phyloP scores from a whole-genome alignment of 257 asterid genomes.

The Anisodus acutangulus region DNA sequence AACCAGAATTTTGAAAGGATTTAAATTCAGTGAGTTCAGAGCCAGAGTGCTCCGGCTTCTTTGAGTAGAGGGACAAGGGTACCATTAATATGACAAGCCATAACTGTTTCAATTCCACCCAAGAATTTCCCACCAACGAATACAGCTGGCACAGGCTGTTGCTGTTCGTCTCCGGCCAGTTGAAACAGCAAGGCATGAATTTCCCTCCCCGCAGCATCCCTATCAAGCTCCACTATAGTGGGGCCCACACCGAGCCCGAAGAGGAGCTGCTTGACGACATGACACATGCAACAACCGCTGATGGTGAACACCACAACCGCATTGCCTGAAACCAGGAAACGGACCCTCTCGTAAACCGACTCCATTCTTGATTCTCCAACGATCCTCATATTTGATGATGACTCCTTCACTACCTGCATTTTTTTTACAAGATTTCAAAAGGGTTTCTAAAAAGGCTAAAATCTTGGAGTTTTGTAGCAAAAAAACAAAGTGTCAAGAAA shows the following conservation, averaged over 20 bases:
- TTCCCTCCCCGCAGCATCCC: constrained; percentile 56
- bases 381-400: constrained; percentile 34
- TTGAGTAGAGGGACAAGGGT: constrained; percentile 83
- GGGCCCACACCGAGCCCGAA: constrained; percentile 92
- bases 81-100: constrained; percentile 87
- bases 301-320: constrained; percentile 85
- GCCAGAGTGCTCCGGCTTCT: constrained; percentile 91
- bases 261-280: constrained; percentile 79
- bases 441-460: not conserved
- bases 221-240: constrained; percentile 77
- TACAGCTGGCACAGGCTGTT: constrained; percentile 67
- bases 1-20: not conserved
- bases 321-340: constrained; percentile 56
- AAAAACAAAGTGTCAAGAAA: not conserved
- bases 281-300: constrained; percentile 93
- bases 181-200: constrained; percentile 59
- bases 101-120: constrained; percentile 78
- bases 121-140: constrained; percentile 82
- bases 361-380: constrained; percentile 41
- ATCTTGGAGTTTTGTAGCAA: not conserved
- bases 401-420: constrained; percentile 64
- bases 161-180: constrained; percentile 44
- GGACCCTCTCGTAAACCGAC: constrained; percentile 59
- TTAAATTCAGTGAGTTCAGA: constrained; percentile 38
- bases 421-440: not conserved